Conservation (phyloP, 2,329 filamentous ascomycete genomes). For the Emergomyces orientalis region DNA sequence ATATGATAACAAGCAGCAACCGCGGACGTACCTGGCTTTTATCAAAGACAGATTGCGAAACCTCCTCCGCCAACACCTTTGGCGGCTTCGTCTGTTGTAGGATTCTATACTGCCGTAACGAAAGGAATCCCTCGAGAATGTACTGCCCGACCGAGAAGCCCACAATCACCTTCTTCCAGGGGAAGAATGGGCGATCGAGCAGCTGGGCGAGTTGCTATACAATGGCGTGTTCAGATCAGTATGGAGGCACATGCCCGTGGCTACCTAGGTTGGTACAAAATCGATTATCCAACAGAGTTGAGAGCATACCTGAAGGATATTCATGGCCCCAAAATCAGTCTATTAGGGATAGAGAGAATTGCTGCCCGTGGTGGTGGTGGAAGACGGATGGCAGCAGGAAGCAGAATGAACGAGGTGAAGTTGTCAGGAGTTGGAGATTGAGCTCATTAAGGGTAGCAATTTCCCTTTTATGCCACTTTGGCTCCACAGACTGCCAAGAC, state of each 20-base stretch:
- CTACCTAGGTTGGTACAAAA: neutral
- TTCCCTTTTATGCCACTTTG: neutral
- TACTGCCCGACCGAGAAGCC: constrained; percentile 91
- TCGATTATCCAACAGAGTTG: neutral
- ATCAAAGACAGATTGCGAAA: constrained; percentile 83
- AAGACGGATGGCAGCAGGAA: neutral
- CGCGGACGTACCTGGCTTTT: constrained; percentile 62
- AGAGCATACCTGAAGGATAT: constrained; percentile 29
- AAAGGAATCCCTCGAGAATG: constrained; percentile 79
- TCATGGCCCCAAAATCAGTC: constrained; percentile 20
- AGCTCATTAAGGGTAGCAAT: no score
- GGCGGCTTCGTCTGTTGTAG: constrained; percentile 71
- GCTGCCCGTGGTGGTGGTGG: neutral
- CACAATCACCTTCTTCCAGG: constrained; percentile 94
- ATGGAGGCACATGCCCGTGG: neutral
- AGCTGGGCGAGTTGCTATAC: constrained; percentile 62
- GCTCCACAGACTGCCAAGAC: neutral
- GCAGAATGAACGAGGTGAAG: neutral
- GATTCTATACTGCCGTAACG: constrained; percentile 79
- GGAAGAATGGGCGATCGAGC: constrained; percentile 86
- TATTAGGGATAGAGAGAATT: neutral
- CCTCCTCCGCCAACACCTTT: constrained; percentile 77
- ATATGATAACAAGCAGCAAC: neutral
- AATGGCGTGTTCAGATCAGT: neutral
- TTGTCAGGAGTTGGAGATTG: neutral